phyloP scores from a whole-genome alignment of 176 grass and related monocot species.

The Secale cereale region DNA sequence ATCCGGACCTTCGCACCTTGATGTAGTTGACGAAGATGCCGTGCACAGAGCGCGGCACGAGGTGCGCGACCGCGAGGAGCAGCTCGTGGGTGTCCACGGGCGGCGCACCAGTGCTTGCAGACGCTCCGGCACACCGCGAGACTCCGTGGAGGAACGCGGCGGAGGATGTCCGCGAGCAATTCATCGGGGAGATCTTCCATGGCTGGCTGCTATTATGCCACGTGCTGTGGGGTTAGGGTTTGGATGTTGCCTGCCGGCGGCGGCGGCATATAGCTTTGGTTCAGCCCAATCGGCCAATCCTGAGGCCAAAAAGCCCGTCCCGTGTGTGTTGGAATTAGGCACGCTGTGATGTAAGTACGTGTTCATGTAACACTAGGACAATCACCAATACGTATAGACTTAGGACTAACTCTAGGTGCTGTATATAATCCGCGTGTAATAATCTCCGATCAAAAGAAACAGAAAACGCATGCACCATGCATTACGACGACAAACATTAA shows the following conservation, averaged over 20 bases:
- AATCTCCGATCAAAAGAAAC: too few relatives aligned
- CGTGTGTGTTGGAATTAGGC: too few relatives aligned
- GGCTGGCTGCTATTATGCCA: not conserved
- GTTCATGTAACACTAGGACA: too few relatives aligned
- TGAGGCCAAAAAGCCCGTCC: too few relatives aligned
- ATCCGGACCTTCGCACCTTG: not conserved
- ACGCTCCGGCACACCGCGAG: not conserved
- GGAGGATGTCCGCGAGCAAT: not conserved
- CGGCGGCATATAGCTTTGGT: not conserved
- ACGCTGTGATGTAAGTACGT: too few relatives aligned
- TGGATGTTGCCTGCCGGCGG: not conserved
- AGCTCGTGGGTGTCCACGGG: not conserved
- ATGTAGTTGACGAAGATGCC: not conserved
- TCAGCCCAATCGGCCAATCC: too few relatives aligned
- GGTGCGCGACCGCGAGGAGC: not conserved
- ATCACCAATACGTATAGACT: too few relatives aligned
- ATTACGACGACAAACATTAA: too few relatives aligned
- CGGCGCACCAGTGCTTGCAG: not conserved
- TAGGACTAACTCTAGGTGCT: too few relatives aligned
- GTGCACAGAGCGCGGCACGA: not conserved
- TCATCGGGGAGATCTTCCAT: not conserved
- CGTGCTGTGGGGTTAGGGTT: not conserved
- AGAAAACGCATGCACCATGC: too few relatives aligned
- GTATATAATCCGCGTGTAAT: too few relatives aligned
- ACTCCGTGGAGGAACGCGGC: not conserved